phyloP scores from a whole-genome alignment of 2,329 filamentous ascomycete species.

The Monilinia fructigena region DNA sequence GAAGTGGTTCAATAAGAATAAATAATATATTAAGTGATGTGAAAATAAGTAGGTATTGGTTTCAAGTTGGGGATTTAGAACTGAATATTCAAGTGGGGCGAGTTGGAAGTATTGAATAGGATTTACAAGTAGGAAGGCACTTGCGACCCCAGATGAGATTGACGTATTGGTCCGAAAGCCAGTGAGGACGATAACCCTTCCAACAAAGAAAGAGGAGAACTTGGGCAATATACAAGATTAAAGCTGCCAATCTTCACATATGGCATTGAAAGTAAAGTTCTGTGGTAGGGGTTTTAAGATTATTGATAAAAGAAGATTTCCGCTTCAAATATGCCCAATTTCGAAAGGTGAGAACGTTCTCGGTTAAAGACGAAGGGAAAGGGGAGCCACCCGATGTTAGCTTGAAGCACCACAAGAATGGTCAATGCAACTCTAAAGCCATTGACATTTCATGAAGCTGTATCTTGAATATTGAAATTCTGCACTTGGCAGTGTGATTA shows the following conservation, averaged over 20 bases:
- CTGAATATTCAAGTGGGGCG: neutral
- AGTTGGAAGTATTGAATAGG: conserved; percentile 5
- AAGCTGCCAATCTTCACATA: neutral
- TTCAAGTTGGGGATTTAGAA: neutral
- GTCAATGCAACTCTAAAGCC: neutral
- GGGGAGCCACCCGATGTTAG: neutral
- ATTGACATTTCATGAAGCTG: neutral
- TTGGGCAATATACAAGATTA: neutral
- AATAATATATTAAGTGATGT: neutral
- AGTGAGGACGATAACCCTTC: neutral
- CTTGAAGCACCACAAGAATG: neutral
- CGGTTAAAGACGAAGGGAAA: conserved; percentile 2
- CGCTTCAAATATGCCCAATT: neutral
- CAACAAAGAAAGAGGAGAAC: neutral
- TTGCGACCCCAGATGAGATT: conserved; percentile 2
- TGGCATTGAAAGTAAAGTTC: neutral
- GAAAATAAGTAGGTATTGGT: neutral
- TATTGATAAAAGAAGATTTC: neutral
- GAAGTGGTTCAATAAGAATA: neutral
- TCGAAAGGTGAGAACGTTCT: conserved; percentile 9
- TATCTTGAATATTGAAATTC: neutral
- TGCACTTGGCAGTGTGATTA: neutral
- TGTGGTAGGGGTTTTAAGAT: neutral
- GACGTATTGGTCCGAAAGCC: neutral
- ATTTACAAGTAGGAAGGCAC: neutral